Evolutionary conservation across 225 moss, liverwort and hornwort genomes (phyloP), one percentile per base, ranked within the genome.

Genomic region (Sphagnum contortum): DNA sequence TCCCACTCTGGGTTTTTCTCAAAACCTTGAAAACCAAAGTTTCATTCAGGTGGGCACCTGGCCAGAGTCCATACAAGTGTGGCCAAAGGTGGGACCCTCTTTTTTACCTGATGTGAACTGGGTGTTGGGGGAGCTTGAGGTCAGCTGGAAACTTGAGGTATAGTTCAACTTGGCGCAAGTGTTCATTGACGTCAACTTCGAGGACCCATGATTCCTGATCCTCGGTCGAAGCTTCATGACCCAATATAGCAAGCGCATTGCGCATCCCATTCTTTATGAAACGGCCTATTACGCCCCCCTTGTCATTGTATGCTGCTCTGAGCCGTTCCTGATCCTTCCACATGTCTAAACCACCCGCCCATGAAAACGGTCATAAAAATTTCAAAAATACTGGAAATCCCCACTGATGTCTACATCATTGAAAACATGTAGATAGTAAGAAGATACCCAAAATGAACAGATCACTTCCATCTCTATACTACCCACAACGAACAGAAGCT

Each of bases 191-290:
- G 48, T 80, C 79, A 48, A 95, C 94, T 60, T 91, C 89, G 55
- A 91, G 91, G 2, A 68, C 9, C 94, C 89, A 95, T 0, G 65
- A 53, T 3, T 70, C 67, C 71, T 87, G 82, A 49, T 94, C 83
- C 4, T 50, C 61, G 4, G 76, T 5, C 0, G 73, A 80, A 4
- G 75, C 48, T 45, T 29, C 5, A 66, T 80, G 70, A 7, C 79
- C 82, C 50, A 95, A 57, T 46, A 84, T 69, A 5, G 49, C 64
- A 11, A 95, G 82, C 2, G 89, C 94, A 64, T 82, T 82, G 9
- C 82, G 83, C 91, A 95, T 91, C 55, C 94, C 91, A 57, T 91
- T 95, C 68, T 83, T 91, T 48, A 95, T 91, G 76, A 91, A 91
- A 7, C 72, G 70, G 70, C 91, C 94, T 6, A 88, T 84, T 12